Percentiles rank a stretch among this genome's conserved stretches.
Conservation (phyloP, 495 filamentous ascomycete species). For the Cercophora scortea region DNA sequence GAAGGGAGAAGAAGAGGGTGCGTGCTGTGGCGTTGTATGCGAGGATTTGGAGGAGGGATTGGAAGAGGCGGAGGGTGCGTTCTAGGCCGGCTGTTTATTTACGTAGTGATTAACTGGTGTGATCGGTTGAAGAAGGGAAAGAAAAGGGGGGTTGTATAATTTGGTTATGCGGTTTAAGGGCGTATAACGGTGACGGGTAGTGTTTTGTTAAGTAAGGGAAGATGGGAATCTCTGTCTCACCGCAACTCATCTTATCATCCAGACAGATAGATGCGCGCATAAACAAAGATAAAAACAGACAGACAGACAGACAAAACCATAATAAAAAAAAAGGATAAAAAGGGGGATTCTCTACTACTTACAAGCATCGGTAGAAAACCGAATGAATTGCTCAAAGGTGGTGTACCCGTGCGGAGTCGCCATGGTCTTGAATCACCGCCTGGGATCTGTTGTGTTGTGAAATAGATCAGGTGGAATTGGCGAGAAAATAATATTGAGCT, state of each 20-base stretch:
- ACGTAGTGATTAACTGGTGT: neutral
- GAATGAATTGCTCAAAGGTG: constrained; percentile 30
- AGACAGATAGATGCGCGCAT: neutral
- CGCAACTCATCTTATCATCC: neutral
- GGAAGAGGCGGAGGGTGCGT: constrained; percentile 53
- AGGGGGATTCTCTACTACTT: constrained; percentile 3
- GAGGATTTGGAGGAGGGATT: constrained; percentile 34
- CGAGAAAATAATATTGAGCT: too few relatives aligned
- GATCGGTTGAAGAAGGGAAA: too few relatives aligned
- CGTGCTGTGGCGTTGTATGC: constrained; percentile 2
- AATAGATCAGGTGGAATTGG: too few relatives aligned
- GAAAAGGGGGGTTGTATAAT: too few relatives aligned
- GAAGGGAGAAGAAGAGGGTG: neutral
- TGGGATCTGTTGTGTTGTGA: too few relatives aligned
- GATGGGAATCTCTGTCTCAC: neutral
- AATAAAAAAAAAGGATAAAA: too few relatives aligned
- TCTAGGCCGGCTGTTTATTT: constrained; percentile 51
- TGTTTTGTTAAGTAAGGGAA: neutral
- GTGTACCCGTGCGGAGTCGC: too few relatives aligned
- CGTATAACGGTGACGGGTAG: neutral
- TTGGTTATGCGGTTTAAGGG: neutral
- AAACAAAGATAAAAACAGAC: neutral
- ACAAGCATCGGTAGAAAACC: constrained; percentile 39
- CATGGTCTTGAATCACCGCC: too few relatives aligned
- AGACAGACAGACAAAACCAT: neutral